A percentile compares a stretch with the other conserved stretches of the same genome.
These are phyloP conservation scores for Tubosaeta sp. DNA, from an alignment of 768 basidiomycete genomes.

Conservation along the genomic window DNA sequence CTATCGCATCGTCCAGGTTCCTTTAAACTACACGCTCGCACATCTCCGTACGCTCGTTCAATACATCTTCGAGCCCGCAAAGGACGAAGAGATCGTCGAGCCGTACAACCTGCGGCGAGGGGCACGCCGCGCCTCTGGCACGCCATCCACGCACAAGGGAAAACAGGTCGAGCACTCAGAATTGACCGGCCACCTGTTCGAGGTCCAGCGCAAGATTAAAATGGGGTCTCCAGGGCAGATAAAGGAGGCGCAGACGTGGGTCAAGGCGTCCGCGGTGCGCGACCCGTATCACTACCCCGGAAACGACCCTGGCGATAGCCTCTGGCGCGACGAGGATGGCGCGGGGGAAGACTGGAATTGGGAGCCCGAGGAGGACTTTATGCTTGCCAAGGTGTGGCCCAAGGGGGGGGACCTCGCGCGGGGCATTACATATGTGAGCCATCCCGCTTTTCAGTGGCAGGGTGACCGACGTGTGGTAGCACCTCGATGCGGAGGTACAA, in stretches of 20 bases:
- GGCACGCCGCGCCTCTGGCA: conserved; percentile 25
- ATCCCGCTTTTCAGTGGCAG: not conserved
- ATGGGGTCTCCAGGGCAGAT: conserved; percentile 52
- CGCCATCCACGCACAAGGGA: conserved; percentile 13
- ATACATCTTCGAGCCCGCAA: conserved; percentile 47
- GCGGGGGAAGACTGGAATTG: conserved; percentile 55
- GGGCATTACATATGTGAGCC: conserved; percentile 62
- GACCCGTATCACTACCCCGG: conserved; percentile 46
- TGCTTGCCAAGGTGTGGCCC: conserved; percentile 56
- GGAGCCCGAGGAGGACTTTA: conserved; percentile 67
- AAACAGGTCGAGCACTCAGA: conserved; percentile 14
- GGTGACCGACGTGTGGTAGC: conserved; percentile 31
- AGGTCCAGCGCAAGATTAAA: conserved; percentile 47
- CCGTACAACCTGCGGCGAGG: conserved; percentile 15
- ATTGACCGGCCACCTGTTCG: conserved; percentile 50
- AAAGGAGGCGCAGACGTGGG: conserved; percentile 43
- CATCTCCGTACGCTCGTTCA: conserved; percentile 60
- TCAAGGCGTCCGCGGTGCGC: conserved; percentile 47
- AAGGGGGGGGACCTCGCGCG: conserved; percentile 36
- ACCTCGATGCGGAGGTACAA: conserved; percentile 47
- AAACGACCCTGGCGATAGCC: conserved; percentile 35
- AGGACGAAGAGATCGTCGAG: conserved; percentile 21
- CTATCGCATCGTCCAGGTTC: conserved; percentile 65
- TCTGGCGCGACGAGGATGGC: conserved; percentile 28
- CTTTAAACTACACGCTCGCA: conserved; percentile 63